A percentile compares a stretch with the other conserved stretches of the same genome.
These are phyloP conservation scores for Trypethelium eluteriae DNA, from an alignment of 495 filamentous ascomycete species.

Conservation along the genomic window DNA sequence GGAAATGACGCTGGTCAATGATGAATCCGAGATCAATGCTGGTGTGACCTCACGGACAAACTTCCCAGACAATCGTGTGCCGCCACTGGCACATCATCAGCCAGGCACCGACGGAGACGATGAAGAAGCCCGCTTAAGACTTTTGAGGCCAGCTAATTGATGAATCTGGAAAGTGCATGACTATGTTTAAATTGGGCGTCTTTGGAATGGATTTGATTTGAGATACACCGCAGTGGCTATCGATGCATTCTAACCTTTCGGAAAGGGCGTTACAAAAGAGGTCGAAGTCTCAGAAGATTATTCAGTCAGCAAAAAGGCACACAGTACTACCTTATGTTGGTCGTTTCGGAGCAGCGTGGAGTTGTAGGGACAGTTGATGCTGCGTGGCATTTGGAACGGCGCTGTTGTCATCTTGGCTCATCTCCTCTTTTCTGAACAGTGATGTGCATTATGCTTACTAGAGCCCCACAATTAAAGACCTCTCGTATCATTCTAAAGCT, in stretches of 20 bases:
- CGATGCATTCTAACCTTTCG: background rate
- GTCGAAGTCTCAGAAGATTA: background rate
- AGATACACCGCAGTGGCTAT: constrained; percentile 1
- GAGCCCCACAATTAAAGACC: background rate
- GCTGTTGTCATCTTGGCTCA: background rate
- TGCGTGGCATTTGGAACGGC: background rate
- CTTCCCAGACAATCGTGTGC: background rate
- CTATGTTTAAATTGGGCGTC: background rate
- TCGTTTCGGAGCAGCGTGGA: background rate
- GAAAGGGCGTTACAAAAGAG: background rate
- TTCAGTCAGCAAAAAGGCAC: background rate
- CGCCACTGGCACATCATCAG: background rate
- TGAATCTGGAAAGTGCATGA: background rate
- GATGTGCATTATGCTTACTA: background rate
- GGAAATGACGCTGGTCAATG: background rate
- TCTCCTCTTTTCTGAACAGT: background rate
- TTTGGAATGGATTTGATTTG: constrained; percentile 7
- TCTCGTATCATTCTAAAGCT: too few species aligned
- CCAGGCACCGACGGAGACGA: background rate
- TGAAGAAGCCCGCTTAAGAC: constrained; percentile 16
- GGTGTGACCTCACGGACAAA: background rate
- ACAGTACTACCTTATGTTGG: background rate
- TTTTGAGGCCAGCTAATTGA: constrained; percentile 15
- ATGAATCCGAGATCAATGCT: background rate
- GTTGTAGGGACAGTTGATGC: background rate